phyloP scores from a whole-genome alignment of 1,139 yeast genomes.

The Candida anutae region DNA sequence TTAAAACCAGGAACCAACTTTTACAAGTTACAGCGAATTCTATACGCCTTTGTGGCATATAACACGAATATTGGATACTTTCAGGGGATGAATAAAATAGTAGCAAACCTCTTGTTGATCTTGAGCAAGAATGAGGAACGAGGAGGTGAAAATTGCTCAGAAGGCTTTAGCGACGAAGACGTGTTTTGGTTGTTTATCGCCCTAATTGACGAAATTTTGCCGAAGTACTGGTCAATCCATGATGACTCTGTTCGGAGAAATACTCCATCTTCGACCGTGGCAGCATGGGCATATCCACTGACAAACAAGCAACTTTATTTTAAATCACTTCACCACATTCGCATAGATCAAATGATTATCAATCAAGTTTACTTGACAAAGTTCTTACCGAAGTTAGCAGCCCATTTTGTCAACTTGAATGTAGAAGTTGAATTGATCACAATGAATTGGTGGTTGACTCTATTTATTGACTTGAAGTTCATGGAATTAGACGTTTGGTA shows the following conservation, averaged over 20 bases:
- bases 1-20: slow-evolving; percentile 50
- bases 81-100: slow-evolving; percentile 59
- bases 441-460: slow-evolving; percentile 52
- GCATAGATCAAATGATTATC: slow-evolving; percentile 30
- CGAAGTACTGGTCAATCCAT: slow-evolving; percentile 20
- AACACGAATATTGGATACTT: slow-evolving; percentile 48
- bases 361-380: slow-evolving; percentile 14
- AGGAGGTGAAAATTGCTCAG: slow-evolving; percentile 7
- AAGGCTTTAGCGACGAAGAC: slow-evolving; percentile 38
- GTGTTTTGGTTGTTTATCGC: slow-evolving; percentile 52
- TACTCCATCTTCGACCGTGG: not conserved
- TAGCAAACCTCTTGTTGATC: slow-evolving; percentile 44
- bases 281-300: not conserved
- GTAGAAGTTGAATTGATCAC: slow-evolving; percentile 47
- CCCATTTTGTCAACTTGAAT: slow-evolving; percentile 26
- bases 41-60: slow-evolving; percentile 46
- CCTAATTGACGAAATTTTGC: slow-evolving; percentile 45
- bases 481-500: slow-evolving; percentile 47
- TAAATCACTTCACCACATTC: slow-evolving; percentile 32
- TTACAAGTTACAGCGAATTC: slow-evolving; percentile 37
- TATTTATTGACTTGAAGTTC: slow-evolving; percentile 42
- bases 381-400: slow-evolving; percentile 30
- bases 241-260: not conserved
- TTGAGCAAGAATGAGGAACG: slow-evolving; percentile 7
- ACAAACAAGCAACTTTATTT: slow-evolving; percentile 5